These are phyloP conservation scores for Papiliotrema terrestris DNA, from an alignment of 1,284 basidiomycete species.

Conservation along the genomic window DNA sequence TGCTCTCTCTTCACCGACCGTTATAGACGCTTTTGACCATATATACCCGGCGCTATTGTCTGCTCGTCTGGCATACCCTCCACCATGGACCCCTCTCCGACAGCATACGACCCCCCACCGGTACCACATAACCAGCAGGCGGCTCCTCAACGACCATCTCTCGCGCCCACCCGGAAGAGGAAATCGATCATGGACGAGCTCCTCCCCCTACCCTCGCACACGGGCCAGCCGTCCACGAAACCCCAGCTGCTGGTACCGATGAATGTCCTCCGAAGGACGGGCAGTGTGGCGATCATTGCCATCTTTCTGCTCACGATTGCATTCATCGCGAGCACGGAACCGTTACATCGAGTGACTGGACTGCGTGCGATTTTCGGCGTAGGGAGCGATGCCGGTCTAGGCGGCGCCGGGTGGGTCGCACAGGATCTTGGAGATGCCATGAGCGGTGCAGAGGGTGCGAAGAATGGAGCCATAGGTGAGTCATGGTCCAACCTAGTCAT, in stretches of 20 bases:
- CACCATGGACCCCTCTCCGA: neutral
- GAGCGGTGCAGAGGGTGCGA: conserved; percentile 1
- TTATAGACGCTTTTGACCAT: neutral
- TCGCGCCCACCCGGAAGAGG: conserved; percentile 8
- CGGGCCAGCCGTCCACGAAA: neutral
- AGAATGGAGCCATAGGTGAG: conserved; percentile 10
- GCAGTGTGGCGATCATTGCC: conserved; percentile 34
- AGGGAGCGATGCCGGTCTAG: conserved; percentile 19
- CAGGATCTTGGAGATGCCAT: conserved; percentile 10
- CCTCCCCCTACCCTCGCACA: conserved; percentile 18
- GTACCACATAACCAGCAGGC: neutral
- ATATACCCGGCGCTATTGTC: neutral
- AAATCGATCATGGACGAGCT: conserved; percentile 37
- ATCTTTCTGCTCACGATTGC: conserved; percentile 38
- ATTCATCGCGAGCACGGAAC: conserved; percentile 29
- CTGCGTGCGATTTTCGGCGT: conserved; percentile 22
- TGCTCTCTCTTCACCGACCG: neutral
- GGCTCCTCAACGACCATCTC: neutral
- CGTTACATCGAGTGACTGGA: conserved; percentile 6
- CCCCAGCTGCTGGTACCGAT: conserved; percentile 5
- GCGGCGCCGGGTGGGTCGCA: conserved; percentile 8
- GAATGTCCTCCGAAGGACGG: conserved; percentile 25
- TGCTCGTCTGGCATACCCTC: neutral
- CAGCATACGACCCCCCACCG: neutral
- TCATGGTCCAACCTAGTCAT: neutral